phyloP scores from a whole-genome alignment of 331 rosid species.

The Rosa hybrid region DNA sequence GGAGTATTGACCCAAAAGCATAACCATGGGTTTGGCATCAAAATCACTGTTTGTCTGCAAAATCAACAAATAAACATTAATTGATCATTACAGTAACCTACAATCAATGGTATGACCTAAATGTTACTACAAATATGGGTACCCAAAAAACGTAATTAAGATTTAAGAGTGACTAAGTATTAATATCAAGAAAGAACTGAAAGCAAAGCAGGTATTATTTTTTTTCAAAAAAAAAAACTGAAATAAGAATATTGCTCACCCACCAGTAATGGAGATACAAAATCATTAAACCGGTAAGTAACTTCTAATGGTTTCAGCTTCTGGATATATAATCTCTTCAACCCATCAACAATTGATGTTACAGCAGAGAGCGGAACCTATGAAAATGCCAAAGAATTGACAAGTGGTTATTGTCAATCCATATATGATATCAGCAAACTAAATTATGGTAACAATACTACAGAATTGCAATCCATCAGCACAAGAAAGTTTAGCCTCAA shows the following conservation, averaged over 20 bases:
- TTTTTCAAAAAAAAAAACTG: neutral
- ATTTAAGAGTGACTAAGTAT: neutral
- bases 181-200: neutral
- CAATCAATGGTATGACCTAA: neutral
- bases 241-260: conserved; percentile 23
- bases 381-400: conserved; percentile 14
- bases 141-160: no score
- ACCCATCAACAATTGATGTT: conserved; percentile 86
- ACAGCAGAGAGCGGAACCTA: conserved; percentile 76
- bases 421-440: neutral
- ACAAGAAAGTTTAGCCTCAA: neutral
- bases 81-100: neutral
- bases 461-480: neutral
- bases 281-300: conserved; percentile 78
- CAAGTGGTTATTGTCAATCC: neutral
- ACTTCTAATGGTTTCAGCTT: conserved; percentile 85
- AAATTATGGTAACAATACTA: neutral
- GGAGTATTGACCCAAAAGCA: conserved; percentile 97
- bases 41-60: conserved; percentile 79
- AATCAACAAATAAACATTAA: neutral
- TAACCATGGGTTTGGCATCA: conserved; percentile 98
- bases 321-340: conserved; percentile 76
- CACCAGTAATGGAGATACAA: conserved; percentile 79
- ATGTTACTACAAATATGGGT: no score
- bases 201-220: neutral